phyloP scores from a whole-genome alignment of 1,139 yeast species.

The Geotrichum reessii region DNA sequence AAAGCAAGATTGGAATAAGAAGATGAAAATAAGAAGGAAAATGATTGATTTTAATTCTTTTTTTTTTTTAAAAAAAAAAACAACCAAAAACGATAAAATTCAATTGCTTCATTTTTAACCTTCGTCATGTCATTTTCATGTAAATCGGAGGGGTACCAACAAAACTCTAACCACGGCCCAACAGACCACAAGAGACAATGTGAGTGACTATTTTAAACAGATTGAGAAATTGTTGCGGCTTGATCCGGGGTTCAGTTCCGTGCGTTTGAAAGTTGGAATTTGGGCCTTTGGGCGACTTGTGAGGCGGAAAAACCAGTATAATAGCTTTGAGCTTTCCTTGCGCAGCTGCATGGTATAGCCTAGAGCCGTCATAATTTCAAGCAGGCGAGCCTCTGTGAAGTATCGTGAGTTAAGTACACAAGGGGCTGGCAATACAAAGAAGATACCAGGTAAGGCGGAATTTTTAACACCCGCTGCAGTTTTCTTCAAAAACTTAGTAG shows the following conservation, averaged over 20 bases:
- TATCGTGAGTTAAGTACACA: slow-evolving; percentile 81
- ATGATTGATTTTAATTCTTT: not conserved
- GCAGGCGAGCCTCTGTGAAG: slow-evolving; percentile 45
- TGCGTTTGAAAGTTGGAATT: slow-evolving; percentile 22
- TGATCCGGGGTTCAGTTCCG: slow-evolving; percentile 28
- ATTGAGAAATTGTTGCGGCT: slow-evolving; percentile 30
- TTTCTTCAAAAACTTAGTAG: slow-evolving; percentile 50
- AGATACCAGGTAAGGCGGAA: slow-evolving; percentile 40
- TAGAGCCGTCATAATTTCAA: slow-evolving; percentile 48
- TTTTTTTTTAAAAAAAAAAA: not conserved
- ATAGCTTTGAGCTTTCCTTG: slow-evolving; percentile 67
- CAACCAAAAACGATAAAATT: not conserved
- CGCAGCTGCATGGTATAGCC: slow-evolving; percentile 51
- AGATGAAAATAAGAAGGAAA: too few relatives aligned
- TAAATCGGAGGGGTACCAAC: not conserved
- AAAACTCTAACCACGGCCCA: not conserved
- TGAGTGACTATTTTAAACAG: not conserved
- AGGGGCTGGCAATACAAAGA: slow-evolving; percentile 82
- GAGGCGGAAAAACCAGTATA: slow-evolving; percentile 54
- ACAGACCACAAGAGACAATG: not conserved
- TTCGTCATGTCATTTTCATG: not conserved
- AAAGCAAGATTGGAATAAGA: not conserved
- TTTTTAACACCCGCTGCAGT: slow-evolving; percentile 23
- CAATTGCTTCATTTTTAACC: not conserved
- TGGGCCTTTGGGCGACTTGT: slow-evolving; percentile 7